A percentile compares a stretch with the other conserved stretches of the same genome.
These are phyloP conservation scores for Tephrocybe rancida DNA, from an alignment of 768 basidiomycete species.

Conservation along the genomic window DNA sequence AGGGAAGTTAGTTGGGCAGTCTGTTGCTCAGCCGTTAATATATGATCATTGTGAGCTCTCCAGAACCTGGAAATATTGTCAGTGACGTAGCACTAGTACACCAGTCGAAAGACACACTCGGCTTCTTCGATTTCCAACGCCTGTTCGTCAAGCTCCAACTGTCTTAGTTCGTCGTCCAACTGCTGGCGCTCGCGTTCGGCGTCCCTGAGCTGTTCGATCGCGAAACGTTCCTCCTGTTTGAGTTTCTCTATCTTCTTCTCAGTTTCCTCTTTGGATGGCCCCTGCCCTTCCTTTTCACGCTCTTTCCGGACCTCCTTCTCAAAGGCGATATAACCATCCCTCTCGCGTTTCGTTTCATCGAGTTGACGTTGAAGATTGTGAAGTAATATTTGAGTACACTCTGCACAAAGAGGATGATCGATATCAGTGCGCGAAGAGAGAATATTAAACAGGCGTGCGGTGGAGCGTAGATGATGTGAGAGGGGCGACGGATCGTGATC, in stretches of 20 bases:
- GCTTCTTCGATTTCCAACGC: conserved; percentile 82
- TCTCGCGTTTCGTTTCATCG: conserved; percentile 88
- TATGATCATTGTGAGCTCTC: conserved; percentile 75
- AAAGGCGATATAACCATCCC: conserved; percentile 92
- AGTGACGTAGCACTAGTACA: neutral
- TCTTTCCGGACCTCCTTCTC: conserved; percentile 87
- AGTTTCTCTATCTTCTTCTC: conserved; percentile 75
- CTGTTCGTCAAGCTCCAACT: conserved; percentile 77
- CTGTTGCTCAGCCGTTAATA: conserved; percentile 66
- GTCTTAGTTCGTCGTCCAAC: conserved; percentile 70
- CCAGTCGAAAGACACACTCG: conserved; percentile 52
- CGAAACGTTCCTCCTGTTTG: conserved; percentile 66
- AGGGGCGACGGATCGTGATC: conserved; percentile 71
- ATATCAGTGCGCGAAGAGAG: conserved; percentile 78
- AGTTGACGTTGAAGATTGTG: conserved; percentile 75
- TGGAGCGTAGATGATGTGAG: conserved; percentile 77
- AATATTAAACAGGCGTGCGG: conserved; percentile 73
- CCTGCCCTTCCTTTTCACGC: conserved; percentile 69
- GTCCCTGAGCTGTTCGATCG: conserved; percentile 72
- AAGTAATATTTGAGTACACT: conserved; percentile 87
- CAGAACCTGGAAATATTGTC: conserved; percentile 63
- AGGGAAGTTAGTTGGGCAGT: conserved; percentile 69
- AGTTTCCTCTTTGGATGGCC: conserved; percentile 61
- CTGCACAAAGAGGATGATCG: conserved; percentile 93
- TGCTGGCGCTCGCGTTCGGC: conserved; percentile 79